Conservation (phyloP, 2,329 filamentous ascomycete species). For the Penicillium sclerotiorum region DNA sequence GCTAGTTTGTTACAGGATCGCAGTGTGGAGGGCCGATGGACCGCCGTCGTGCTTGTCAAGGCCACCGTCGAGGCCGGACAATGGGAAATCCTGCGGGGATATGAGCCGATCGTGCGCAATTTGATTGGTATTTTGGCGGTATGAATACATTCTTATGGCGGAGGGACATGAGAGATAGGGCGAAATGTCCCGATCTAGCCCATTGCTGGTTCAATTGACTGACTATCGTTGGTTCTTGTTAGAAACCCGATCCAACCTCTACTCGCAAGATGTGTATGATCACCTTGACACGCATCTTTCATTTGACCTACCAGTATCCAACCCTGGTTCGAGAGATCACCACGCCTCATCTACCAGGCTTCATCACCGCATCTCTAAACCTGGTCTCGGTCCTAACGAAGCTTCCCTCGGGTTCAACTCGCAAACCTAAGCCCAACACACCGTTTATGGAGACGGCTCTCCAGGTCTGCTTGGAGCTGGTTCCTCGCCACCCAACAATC, state of each 20-base stretch:
- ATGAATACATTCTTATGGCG: constrained; percentile 23
- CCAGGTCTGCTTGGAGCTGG: constrained; percentile 69
- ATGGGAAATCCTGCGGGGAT: constrained; percentile 75
- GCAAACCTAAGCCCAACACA: constrained; percentile 44
- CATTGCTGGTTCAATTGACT: constrained; percentile 3
- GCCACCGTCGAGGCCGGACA: constrained; percentile 79
- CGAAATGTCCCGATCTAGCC: neutral
- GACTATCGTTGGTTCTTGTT: constrained; percentile 14
- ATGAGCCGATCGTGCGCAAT: constrained; percentile 75
- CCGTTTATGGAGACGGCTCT: constrained; percentile 68
- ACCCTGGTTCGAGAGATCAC: constrained; percentile 85
- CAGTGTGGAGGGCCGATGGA: constrained; percentile 72
- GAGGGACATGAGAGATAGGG: neutral
- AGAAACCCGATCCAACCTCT: constrained; percentile 76
- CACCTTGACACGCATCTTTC: constrained; percentile 79
- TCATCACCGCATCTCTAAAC: constrained; percentile 72
- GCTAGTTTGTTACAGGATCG: constrained; percentile 77
- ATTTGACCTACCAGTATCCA: constrained; percentile 77
- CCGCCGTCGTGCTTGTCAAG: constrained; percentile 78
- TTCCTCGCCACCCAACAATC: constrained; percentile 80
- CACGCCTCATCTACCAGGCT: constrained; percentile 75
- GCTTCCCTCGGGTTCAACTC: constrained; percentile 35
- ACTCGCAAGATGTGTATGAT: constrained; percentile 77
- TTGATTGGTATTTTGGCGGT: constrained; percentile 74
- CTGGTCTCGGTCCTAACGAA: constrained; percentile 55